Conservation (phyloP, 192 early-diverging fungal genomes). For the Backusella westeae region DNA sequence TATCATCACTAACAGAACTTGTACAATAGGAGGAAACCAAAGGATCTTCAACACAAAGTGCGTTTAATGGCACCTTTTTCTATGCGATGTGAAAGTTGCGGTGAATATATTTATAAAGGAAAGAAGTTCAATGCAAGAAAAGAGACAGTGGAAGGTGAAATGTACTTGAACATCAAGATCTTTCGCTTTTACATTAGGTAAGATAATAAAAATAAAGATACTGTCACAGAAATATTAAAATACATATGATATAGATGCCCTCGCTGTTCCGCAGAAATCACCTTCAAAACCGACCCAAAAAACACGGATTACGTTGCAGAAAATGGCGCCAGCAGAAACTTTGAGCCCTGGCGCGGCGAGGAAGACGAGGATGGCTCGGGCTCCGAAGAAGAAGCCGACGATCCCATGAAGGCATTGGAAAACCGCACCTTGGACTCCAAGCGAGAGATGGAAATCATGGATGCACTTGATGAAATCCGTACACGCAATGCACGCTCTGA, state of each 20-base stretch:
- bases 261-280: conserved; percentile 94
- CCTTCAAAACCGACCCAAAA: conserved; percentile 96
- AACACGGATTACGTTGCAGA: conserved; percentile 95
- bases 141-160: conserved; percentile 75
- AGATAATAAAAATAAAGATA: neutral
- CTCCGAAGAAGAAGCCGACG: conserved; percentile 77
- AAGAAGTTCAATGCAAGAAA: conserved; percentile 99
- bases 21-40: conserved; percentile 64
- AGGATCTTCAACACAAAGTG: conserved; percentile 90
- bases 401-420: conserved; percentile 95
- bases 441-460: conserved; percentile 96
- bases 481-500: conserved; percentile 85
- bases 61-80: conserved; percentile 98
- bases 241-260: conserved; percentile 73
- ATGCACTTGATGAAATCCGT: conserved; percentile 93
- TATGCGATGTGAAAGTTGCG: conserved; percentile 95
- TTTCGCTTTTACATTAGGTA: conserved; percentile 71
- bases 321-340: conserved; percentile 89
- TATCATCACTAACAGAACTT: neutral
- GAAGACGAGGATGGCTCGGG: conserved; percentile 46
- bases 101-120: conserved; percentile 96
- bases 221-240: neutral
- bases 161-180: conserved; percentile 72
- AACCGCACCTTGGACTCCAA: conserved; percentile 92
- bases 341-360: conserved; percentile 86